Percentiles rank a stretch among this genome's conserved stretches.
These are phyloP conservation scores for Dioszegia hungarica DNA, from an alignment of 768 basidiomycete genomes.

Conservation along the genomic window DNA sequence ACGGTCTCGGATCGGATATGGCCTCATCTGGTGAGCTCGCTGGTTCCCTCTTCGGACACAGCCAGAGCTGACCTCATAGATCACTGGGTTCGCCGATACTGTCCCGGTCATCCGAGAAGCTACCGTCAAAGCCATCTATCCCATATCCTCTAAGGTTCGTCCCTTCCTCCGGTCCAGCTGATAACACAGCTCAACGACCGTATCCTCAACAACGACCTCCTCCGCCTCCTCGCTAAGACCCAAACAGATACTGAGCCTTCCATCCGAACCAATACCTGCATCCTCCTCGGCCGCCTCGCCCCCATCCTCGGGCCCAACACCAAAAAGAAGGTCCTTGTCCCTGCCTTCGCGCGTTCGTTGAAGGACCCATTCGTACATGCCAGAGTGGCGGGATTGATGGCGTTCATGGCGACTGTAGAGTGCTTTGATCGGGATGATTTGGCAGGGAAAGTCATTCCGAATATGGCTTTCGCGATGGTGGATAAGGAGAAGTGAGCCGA, in stretches of 20 bases:
- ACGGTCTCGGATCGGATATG: conserved; percentile 82
- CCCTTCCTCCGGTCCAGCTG: background rate
- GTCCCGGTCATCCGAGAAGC: conserved; percentile 91
- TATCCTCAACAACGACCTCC: conserved; percentile 90
- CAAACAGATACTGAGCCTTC: conserved; percentile 90
- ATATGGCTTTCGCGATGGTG: conserved; percentile 69
- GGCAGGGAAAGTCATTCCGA: conserved; percentile 82
- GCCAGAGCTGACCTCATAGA: conserved; percentile 53
- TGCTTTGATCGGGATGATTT: conserved; percentile 83
- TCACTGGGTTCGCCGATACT: conserved; percentile 93
- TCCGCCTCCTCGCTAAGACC: conserved; percentile 84
- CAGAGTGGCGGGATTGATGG: conserved; percentile 88
- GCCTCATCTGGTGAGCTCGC: conserved; percentile 71
- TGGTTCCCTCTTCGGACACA: background rate
- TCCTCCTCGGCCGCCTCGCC: conserved; percentile 85
- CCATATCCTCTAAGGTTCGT: conserved; percentile 76
- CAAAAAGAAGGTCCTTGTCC: conserved; percentile 92
- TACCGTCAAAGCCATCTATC: conserved; percentile 78
- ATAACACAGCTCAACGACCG: conserved; percentile 72
- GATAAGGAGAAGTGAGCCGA: conserved; percentile 94
- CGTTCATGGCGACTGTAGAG: conserved; percentile 88
- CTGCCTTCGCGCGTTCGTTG: conserved; percentile 82
- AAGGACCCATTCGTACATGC: conserved; percentile 91
- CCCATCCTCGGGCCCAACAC: conserved; percentile 80
- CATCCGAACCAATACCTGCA: conserved; percentile 95